Percentiles rank a stretch among this genome's conserved stretches.
Evolutionary conservation across 2,329 filamentous ascomycete genomes (phyloP).

Genomic region (Fusarium chuoi): DNA sequence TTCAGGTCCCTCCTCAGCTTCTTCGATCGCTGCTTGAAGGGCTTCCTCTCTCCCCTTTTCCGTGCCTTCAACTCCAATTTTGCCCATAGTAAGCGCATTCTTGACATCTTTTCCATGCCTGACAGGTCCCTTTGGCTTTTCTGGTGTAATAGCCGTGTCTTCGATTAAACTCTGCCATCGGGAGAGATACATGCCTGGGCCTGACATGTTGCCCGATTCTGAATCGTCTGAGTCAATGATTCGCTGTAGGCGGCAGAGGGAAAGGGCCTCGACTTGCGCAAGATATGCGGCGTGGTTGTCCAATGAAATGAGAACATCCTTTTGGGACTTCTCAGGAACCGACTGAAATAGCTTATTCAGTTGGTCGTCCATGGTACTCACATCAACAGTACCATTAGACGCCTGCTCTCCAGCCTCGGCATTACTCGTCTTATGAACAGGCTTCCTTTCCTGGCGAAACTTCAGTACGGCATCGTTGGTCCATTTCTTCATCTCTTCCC

Average conservation of each 20-base stretch:
- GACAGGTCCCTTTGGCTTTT: conserved; percentile 60
- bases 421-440: neutral
- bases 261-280: conserved; percentile 62
- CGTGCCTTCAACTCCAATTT: conserved; percentile 50
- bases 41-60: conserved; percentile 41
- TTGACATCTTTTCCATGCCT: conserved; percentile 65
- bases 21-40: conserved; percentile 35
- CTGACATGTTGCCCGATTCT: conserved; percentile 56
- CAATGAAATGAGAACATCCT: conserved; percentile 60
- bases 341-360: conserved; percentile 56
- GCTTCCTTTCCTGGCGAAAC: conserved; percentile 56
- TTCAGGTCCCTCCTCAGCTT: conserved; percentile 48
- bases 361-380: conserved; percentile 52
- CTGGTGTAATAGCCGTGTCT: conserved; percentile 74
- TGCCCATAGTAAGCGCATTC: conserved; percentile 55
- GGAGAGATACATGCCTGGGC: conserved; percentile 77
- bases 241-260: conserved; percentile 63
- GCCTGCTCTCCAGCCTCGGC: neutral
- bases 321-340: conserved; percentile 59
- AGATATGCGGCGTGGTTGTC: conserved; percentile 72
- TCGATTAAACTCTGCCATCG: conserved; percentile 79
- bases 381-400: conserved; percentile 11
- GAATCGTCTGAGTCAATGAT: conserved; percentile 59
- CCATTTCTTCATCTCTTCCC: conserved; percentile 69
- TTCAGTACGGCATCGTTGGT: conserved; percentile 65